Conservation (phyloP, 2,329 filamentous ascomycete genomes). For the Fusarium verrucosum region DNA sequence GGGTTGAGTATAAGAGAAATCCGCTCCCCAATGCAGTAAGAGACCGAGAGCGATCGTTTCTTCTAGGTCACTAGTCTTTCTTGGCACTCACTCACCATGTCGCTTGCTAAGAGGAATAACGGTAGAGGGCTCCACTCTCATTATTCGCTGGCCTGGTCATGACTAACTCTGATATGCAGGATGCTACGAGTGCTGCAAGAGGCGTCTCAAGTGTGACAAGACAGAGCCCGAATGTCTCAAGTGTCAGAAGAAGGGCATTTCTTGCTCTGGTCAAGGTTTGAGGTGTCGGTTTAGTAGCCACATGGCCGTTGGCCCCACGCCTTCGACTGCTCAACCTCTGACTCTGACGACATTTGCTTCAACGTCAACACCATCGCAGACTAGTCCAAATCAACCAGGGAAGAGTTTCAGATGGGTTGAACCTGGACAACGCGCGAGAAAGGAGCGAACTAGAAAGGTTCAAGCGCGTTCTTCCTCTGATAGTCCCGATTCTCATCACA, state of each 20-base stretch:
- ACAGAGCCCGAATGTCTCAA: slow-evolving; percentile 52
- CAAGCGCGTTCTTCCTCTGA: background rate
- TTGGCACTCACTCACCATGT: slow-evolving; percentile 28
- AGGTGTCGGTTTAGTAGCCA: slow-evolving; percentile 51
- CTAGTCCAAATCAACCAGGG: background rate
- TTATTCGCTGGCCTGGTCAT: background rate
- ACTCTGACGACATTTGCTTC: slow-evolving; percentile 8
- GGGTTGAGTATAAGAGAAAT: background rate
- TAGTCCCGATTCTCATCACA: background rate
- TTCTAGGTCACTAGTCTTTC: background rate
- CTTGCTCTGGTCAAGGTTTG: slow-evolving; percentile 51
- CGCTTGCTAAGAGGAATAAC: slow-evolving; percentile 44
- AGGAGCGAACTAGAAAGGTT: background rate
- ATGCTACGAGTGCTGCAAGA: slow-evolving; percentile 52
- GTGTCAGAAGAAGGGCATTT: slow-evolving; percentile 51
- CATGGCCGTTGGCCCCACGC: slow-evolving; percentile 24
- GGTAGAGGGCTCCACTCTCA: slow-evolving; percentile 17
- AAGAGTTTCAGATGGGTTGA: slow-evolving; percentile 34
- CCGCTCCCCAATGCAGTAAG: background rate
- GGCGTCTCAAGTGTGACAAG: slow-evolving; percentile 53
- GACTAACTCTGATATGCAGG: slow-evolving; percentile 35
- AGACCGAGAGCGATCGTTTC: background rate
- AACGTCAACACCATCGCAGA: background rate
- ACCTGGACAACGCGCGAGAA: slow-evolving; percentile 4
- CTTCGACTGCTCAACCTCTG: background rate